These are phyloP conservation scores for Candida silvatica DNA, from an alignment of 805 yeast genomes.

Conservation along the genomic window DNA sequence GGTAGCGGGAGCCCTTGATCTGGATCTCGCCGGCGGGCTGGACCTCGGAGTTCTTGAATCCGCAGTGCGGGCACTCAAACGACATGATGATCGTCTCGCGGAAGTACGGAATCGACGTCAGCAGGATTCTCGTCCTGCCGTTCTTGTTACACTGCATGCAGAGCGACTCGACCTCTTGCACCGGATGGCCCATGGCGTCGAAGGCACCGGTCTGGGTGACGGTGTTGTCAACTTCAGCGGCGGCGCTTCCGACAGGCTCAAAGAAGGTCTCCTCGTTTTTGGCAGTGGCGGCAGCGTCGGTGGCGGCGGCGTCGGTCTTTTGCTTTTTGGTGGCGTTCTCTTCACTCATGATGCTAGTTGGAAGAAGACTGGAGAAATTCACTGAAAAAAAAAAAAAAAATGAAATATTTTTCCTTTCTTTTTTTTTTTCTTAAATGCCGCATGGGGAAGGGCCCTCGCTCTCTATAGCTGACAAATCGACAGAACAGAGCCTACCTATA, in stretches of 20 bases:
- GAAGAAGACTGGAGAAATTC: background rate
- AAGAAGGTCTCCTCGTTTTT: slow-evolving; percentile 31
- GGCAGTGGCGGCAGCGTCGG: background rate
- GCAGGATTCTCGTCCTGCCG: slow-evolving; percentile 75
- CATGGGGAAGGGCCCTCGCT: no score
- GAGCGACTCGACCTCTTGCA: slow-evolving; percentile 88
- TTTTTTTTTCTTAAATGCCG: background rate
- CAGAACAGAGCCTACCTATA: no score
- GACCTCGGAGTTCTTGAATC: slow-evolving; percentile 81
- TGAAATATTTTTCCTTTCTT: background rate
- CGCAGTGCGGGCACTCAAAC: slow-evolving; percentile 93
- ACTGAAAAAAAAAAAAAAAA: background rate
- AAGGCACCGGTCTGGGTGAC: slow-evolving; percentile 64
- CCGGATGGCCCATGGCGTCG: slow-evolving; percentile 87
- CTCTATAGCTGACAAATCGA: no score
- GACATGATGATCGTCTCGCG: slow-evolving; percentile 90
- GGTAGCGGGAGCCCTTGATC: slow-evolving; percentile 74
- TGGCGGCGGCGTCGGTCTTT: slow-evolving; percentile 14
- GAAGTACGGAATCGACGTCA: slow-evolving; percentile 88
- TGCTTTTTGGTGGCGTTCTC: slow-evolving; percentile 18
- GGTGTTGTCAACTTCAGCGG: slow-evolving; percentile 30
- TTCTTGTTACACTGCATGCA: slow-evolving; percentile 92
- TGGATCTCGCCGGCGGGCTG: slow-evolving; percentile 95
- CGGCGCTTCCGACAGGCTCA: slow-evolving; percentile 53
- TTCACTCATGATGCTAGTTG: background rate